These are phyloP conservation scores for Cyberlindnera saturnus DNA, from an alignment of 805 yeast genomes.

Conservation along the genomic window DNA sequence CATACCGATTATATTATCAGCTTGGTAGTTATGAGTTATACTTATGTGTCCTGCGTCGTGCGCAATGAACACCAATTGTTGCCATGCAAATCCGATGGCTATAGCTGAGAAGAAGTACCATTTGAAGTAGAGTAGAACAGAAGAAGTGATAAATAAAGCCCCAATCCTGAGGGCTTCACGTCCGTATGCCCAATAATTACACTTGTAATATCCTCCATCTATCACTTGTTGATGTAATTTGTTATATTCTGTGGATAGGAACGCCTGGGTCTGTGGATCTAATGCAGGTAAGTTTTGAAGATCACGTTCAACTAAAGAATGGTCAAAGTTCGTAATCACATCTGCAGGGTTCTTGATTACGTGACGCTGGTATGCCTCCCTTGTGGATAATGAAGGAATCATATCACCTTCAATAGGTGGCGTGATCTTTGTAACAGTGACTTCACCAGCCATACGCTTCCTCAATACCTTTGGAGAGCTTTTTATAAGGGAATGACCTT, in stretches of 20 bases:
- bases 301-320: slow-evolving; percentile 48
- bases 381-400: slow-evolving; percentile 33
- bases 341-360: slow-evolving; percentile 50
- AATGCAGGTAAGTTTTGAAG: slow-evolving; percentile 52
- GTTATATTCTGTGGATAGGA: slow-evolving; percentile 51
- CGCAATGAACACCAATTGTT: slow-evolving; percentile 79
- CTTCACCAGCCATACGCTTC: slow-evolving; percentile 33
- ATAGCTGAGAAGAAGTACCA: slow-evolving; percentile 54
- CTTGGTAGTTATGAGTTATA: slow-evolving; percentile 72
- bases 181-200: slow-evolving; percentile 69
- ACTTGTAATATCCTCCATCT: slow-evolving; percentile 58
- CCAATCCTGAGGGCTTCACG: slow-evolving; percentile 60
- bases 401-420: slow-evolving; percentile 49
- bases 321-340: slow-evolving; percentile 53
- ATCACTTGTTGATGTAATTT: slow-evolving; percentile 51
- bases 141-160: slow-evolving; percentile 44
- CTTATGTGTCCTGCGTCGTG: slow-evolving; percentile 89
- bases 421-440: slow-evolving; percentile 31
- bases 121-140: slow-evolving; percentile 39
- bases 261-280: slow-evolving; percentile 60
- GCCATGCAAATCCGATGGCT: slow-evolving; percentile 76
- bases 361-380: slow-evolving; percentile 22
- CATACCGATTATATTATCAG: slow-evolving; percentile 71
- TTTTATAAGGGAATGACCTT: no score
- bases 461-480: no score